A percentile compares a stretch with the other conserved stretches of the same genome.
Conservation (phyloP, 73 alveolate species). For the Paramecium biaurelia region DNA sequence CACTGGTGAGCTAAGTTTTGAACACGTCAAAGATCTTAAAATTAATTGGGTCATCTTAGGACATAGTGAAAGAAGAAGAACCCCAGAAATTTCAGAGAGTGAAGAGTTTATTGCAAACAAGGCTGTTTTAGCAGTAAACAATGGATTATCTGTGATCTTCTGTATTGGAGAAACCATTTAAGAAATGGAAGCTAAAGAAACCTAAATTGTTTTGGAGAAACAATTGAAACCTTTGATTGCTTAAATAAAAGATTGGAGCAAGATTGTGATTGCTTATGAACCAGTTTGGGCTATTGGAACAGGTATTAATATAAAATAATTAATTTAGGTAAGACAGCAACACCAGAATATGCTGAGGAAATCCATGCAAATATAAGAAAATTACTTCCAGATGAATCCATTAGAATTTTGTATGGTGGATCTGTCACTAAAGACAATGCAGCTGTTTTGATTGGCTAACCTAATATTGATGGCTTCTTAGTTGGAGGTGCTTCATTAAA, state of each 20-base stretch:
- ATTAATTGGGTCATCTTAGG: constrained; percentile 83
- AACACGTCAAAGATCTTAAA: constrained; percentile 74
- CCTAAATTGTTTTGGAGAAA: constrained; percentile 62
- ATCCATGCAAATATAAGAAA: constrained; percentile 89
- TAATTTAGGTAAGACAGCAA: constrained; percentile 33
- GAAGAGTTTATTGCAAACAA: constrained; percentile 69
- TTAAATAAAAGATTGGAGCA: constrained; percentile 78
- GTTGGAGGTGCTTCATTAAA: constrained; percentile 95
- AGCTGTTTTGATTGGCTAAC: constrained; percentile 50
- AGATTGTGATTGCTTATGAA: constrained; percentile 97
- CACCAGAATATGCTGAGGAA: constrained; percentile 82
- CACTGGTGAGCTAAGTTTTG: constrained; percentile 97
- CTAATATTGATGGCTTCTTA: constrained; percentile 92
- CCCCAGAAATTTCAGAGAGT: constrained; percentile 66
- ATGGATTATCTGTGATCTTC: constrained; percentile 68
- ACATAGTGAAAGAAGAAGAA: constrained; percentile 80
- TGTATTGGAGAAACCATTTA: constrained; percentile 80
- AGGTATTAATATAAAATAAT: not conserved
- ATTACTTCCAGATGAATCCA: constrained; percentile 78
- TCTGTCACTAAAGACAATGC: constrained; percentile 83
- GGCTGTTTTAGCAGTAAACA: constrained; percentile 66
- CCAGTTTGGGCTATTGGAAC: constrained; percentile 98
- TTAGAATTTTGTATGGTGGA: constrained; percentile 91
- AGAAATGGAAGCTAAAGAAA: constrained; percentile 69
- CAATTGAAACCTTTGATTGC: not conserved